Evolutionary conservation across 2,329 filamentous ascomycete species (phyloP).

Genomic region (Colletotrichum sp.): DNA sequence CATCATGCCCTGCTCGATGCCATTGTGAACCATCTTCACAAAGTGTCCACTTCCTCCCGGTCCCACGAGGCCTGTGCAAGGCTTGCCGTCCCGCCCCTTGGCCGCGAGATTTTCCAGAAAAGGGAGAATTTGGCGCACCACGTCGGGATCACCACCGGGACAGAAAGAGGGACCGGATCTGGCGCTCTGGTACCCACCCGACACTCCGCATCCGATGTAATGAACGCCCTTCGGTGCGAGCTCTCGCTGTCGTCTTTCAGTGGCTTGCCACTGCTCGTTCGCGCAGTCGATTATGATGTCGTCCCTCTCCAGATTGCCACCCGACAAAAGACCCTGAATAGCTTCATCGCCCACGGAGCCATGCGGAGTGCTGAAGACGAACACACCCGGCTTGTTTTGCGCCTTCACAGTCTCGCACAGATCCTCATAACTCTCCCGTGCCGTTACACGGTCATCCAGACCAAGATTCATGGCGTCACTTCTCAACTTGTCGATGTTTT

Average conservation of each 20-base stretch:
- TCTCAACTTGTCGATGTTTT: slow-evolving; percentile 50
- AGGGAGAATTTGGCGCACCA: slow-evolving; percentile 64
- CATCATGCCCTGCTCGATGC: slow-evolving; percentile 77
- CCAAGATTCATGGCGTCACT: slow-evolving; percentile 32
- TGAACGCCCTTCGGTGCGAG: slow-evolving; percentile 62
- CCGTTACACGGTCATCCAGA: slow-evolving; percentile 30
- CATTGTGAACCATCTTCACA: slow-evolving; percentile 80
- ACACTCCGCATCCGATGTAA: slow-evolving; percentile 73
- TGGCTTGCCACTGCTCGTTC: slow-evolving; percentile 71
- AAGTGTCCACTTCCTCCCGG: slow-evolving; percentile 71
- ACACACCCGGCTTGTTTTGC: not conserved
- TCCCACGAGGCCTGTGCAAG: slow-evolving; percentile 67
- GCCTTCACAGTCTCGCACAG: not conserved
- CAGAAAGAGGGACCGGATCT: slow-evolving; percentile 71
- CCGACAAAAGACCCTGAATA: not conserved
- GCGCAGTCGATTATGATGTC: slow-evolving; percentile 74
- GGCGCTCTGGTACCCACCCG: slow-evolving; percentile 72
- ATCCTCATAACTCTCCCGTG: slow-evolving; percentile 39
- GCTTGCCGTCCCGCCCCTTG: slow-evolving; percentile 62
- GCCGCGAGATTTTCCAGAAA: slow-evolving; percentile 66
- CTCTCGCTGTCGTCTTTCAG: slow-evolving; percentile 65
- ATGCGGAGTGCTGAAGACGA: not conserved
- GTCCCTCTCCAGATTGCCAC: slow-evolving; percentile 50
- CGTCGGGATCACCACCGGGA: slow-evolving; percentile 64
- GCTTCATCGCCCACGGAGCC: not conserved